These are phyloP conservation scores for Setaria viridis DNA, from an alignment of 202 grass and related monocot genomes.

Conservation along the genomic window DNA sequence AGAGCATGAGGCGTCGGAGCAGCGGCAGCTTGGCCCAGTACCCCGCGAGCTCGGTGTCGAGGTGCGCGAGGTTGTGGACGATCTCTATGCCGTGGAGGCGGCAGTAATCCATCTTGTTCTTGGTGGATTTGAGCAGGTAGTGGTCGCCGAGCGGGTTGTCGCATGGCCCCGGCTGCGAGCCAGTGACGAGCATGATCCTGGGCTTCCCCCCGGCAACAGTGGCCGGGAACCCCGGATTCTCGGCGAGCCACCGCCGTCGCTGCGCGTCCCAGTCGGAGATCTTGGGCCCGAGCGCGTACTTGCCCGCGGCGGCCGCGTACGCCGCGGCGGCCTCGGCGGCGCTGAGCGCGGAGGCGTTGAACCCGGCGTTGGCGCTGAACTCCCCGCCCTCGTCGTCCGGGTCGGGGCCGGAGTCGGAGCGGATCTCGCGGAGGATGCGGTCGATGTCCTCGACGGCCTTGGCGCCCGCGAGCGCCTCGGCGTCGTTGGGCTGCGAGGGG, in stretches of 20 bases:
- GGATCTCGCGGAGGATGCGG: slow-evolving; percentile 92
- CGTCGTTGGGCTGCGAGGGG: slow-evolving; percentile 56
- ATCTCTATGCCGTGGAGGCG: slow-evolving; percentile 94
- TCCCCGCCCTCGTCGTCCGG: not conserved
- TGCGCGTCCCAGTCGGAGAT: slow-evolving; percentile 81
- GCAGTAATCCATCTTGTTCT: slow-evolving; percentile 99
- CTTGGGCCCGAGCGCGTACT: slow-evolving; percentile 75
- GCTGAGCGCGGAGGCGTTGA: slow-evolving; percentile 49
- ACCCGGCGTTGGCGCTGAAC: not conserved
- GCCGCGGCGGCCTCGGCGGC: slow-evolving; percentile 42
- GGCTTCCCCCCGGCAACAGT: slow-evolving; percentile 61
- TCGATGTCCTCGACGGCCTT: slow-evolving; percentile 95
- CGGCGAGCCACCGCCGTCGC: slow-evolving; percentile 68
- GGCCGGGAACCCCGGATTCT: slow-evolving; percentile 70
- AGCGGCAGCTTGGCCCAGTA: slow-evolving; percentile 97
- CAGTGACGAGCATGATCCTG: slow-evolving; percentile 81
- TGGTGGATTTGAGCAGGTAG: slow-evolving; percentile 88
- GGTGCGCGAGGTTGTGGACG: slow-evolving; percentile 89
- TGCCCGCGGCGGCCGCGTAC: slow-evolving; percentile 29
- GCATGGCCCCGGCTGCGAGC: slow-evolving; percentile 92
- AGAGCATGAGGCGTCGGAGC: slow-evolving; percentile 85
- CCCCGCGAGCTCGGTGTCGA: slow-evolving; percentile 82
- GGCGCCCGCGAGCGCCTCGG: slow-evolving; percentile 48
- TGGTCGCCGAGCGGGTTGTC: slow-evolving; percentile 94
- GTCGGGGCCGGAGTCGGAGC: slow-evolving; percentile 71